phyloP scores from a whole-genome alignment of 371 early-diverging fungal species.

The Apophysomyces trapeziformis region DNA sequence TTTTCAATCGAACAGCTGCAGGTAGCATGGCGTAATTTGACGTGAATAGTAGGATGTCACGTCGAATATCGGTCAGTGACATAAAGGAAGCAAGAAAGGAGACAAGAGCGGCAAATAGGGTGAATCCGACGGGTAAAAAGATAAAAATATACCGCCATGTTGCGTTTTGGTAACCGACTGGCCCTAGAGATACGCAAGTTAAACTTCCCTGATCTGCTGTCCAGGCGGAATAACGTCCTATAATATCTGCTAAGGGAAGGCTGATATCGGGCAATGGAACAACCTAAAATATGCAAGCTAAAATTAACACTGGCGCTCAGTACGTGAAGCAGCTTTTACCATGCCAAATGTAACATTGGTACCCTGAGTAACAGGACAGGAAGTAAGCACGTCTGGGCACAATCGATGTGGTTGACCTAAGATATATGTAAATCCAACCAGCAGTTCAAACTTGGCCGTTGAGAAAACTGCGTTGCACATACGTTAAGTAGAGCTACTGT shows the following conservation, averaged over 20 bases:
- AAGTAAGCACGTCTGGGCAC: constrained; percentile 19
- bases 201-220: constrained; percentile 35
- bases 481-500: not conserved
- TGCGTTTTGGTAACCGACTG: constrained; percentile 54
- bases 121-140: constrained; percentile 51
- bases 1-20: constrained; percentile 53
- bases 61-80: constrained; percentile 42
- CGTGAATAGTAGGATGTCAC: constrained; percentile 49
- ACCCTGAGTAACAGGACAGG: constrained; percentile 21
- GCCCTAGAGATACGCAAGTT: constrained; percentile 47
- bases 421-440: not conserved
- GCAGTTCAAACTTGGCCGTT: not conserved
- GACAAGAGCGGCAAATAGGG: constrained; percentile 41
- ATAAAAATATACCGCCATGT: constrained; percentile 42
- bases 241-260: constrained; percentile 45
- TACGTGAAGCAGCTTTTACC: constrained; percentile 16
- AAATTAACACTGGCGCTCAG: not conserved
- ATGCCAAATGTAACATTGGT: constrained; percentile 18
- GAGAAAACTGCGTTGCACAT: not conserved
- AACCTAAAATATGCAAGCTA: constrained; percentile 14
- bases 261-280: constrained; percentile 20
- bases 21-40: constrained; percentile 59
- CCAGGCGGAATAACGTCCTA: constrained; percentile 35
- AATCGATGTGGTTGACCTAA: constrained; percentile 10
- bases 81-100: constrained; percentile 45